Base-by-base conservation (phyloP, 768 basidiomycete species). In the Leccinum variicolor region DNA sequence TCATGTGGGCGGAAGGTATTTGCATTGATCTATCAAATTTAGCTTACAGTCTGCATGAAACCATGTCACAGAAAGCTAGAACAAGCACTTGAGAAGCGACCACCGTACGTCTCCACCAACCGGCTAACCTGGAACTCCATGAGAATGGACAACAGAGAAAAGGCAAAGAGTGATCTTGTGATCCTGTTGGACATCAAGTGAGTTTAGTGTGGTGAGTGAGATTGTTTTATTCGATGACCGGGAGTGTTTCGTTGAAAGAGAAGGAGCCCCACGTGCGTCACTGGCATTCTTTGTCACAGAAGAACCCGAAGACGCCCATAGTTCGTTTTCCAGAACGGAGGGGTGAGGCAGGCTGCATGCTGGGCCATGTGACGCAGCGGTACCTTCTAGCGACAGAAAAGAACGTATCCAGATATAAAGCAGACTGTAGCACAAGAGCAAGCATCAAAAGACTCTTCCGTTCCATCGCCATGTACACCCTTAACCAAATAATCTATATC, bases 391-490 rank as follows among this genome's bases (percentile, higher is more conserved):
- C 33, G 45, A 26, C 34, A 33, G 34, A 28, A 33, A 28, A 34
- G n/a, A 41, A 10, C 34, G 14, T 11, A 3, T 29, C 11, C 36
- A 3, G 15, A 56, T 66, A 65, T 59, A 69, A 61, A 6, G 21
- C 29, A 19, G 47, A 11, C 19, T 25, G 10, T 8, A 50, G 26
- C 1, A 13, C 28, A 34, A 19, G 23, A 21, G 49, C 1, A 31
- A 43, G 33, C 10, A 5, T 8, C 31, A 23, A 57, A 31, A 50
- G 43, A 52, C 31, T 13, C 6, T 1, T 33, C 41, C 33, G 3
- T 8, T 52, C 48, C 19, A 33, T n/a, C 4, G 26, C 53, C 26
- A 68, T 69, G 68, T 29, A 2, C 21, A 62, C 66, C 43, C 19
- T 64, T 9, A 0, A 11, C 26, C 58, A 68, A 28, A 9, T 58